These are phyloP conservation scores for Lachnellula hyalina DNA, from an alignment of 2,329 filamentous ascomycete species.

Conservation along the genomic window DNA sequence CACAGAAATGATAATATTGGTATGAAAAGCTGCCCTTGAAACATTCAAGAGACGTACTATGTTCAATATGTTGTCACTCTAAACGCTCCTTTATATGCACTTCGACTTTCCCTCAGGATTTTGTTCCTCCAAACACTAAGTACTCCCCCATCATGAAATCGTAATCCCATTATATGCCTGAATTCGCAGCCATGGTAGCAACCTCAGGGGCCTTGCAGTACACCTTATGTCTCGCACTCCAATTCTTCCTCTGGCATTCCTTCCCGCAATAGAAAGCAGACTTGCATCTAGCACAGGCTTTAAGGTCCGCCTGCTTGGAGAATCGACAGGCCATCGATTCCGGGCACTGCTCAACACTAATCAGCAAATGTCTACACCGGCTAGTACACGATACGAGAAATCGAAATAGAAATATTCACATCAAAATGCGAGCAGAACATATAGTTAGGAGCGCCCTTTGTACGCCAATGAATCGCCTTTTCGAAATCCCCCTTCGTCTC, in stretches of 20 bases:
- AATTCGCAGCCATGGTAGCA: background rate
- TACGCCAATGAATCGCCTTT: background rate
- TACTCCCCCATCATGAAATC: no score
- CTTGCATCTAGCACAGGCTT: background rate
- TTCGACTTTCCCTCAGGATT: no score
- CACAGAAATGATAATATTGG: no score
- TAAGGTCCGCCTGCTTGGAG: background rate
- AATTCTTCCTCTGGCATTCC: slow-evolving; percentile 2
- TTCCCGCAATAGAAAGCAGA: background rate
- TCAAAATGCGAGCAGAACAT: background rate
- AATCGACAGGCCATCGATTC: background rate
- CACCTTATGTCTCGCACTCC: background rate
- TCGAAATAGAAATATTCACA: background rate
- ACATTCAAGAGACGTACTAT: no score
- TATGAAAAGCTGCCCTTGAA: no score
- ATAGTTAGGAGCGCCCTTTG: background rate
- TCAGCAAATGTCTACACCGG: no score
- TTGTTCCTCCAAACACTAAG: no score
- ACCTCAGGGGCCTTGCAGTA: background rate
- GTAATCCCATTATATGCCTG: no score
- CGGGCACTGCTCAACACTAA: background rate
- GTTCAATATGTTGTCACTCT: no score
- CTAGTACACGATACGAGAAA: background rate
- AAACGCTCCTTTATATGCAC: no score
- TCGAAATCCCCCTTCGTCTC: background rate